Percentiles rank a stretch among this genome's conserved stretches.
These are phyloP conservation scores for Aspergillus clavatus DNA, from an alignment of 2,329 filamentous ascomycete genomes.

Conservation along the genomic window DNA sequence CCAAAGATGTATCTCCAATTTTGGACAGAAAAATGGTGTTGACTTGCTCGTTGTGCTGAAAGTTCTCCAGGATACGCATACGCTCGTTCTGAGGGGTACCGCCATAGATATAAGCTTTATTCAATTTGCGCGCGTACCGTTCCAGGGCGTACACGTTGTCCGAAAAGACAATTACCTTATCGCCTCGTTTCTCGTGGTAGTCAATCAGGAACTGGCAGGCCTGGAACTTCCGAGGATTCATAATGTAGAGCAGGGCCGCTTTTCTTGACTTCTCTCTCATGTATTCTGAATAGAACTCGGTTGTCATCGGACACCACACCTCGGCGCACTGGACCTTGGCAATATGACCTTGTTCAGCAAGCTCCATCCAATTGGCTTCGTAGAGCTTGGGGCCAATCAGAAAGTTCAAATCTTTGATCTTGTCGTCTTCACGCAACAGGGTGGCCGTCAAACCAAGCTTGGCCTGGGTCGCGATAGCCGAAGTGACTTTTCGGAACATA, in stretches of 20 bases:
- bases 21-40: constrained; percentile 96
- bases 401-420: constrained; percentile 96
- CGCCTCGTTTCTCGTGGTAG: constrained; percentile 88
- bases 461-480: constrained; percentile 86
- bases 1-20: constrained; percentile 96
- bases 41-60: constrained; percentile 84
- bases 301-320: constrained; percentile 99
- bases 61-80: constrained; percentile 82
- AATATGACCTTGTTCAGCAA: constrained; percentile 94
- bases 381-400: constrained; percentile 95
- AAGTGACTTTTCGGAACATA: constrained; percentile 92
- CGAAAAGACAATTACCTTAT: constrained; percentile 97
- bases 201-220: constrained; percentile 97
- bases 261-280: constrained; percentile 65
- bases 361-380: constrained; percentile 98
- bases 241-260: constrained; percentile 74
- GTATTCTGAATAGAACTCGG: constrained; percentile 96
- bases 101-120: constrained; percentile 87
- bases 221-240: constrained; percentile 97
- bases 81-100: constrained; percentile 82
- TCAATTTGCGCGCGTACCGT: constrained; percentile 75
- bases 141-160: constrained; percentile 94
- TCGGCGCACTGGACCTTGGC: constrained; percentile 96
- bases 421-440: constrained; percentile 91
- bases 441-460: constrained; percentile 95